Evolutionary conservation across 2,329 filamentous ascomycete species (phyloP), one percentile per base, ranked within the genome.

Genomic region (Aspergillus eucalypticola): DNA sequence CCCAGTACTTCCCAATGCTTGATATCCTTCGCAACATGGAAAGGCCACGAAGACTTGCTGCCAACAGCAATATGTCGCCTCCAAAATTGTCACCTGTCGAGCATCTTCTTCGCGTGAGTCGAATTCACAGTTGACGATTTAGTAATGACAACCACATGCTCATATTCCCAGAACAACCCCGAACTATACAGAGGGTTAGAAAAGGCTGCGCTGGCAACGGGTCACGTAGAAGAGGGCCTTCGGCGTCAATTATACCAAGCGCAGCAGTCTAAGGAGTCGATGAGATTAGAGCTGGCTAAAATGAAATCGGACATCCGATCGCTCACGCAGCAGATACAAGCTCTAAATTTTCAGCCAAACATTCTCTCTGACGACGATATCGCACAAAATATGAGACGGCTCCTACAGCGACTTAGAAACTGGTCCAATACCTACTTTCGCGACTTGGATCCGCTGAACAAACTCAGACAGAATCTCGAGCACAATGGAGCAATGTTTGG

Each of bases 341-440:
- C 23, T 2, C 3, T 61, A 3, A 13, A 7, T 1, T 59, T 32
- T 3, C 25, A 17, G 17, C 46, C 56, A 0, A 48, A 65, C 2
- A n/a, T 19, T 1, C 19, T 70, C 6, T 52, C 60, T 3, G 66
- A 69, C 2, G 64, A 64, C 3, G 57, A 67, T 5, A 56, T 44
- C 5, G 27, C 41, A 2, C 46, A 32, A 11, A 48, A 19, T 13
- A 68, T 67, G 60, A 53, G 17, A 1, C 21, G 25, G 3, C 55
- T 71, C 1, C 58, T 58, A 7, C 61, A 63, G 8, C 46, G 54
- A 0, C 32, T 68, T 10, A 51, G 60, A 6, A 13, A 25, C 4
- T 70, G 68, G 67, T 50, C 57, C 8, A 61, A 57, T 8, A 46
- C 42, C 2, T 57, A 61, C 51, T 70, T 64, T 35, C 29, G 4